A percentile compares a stretch with the other conserved stretches of the same genome.
Conservation (phyloP, 148 eudicot genomes). For the Amaranthus hypochondriacus region DNA sequence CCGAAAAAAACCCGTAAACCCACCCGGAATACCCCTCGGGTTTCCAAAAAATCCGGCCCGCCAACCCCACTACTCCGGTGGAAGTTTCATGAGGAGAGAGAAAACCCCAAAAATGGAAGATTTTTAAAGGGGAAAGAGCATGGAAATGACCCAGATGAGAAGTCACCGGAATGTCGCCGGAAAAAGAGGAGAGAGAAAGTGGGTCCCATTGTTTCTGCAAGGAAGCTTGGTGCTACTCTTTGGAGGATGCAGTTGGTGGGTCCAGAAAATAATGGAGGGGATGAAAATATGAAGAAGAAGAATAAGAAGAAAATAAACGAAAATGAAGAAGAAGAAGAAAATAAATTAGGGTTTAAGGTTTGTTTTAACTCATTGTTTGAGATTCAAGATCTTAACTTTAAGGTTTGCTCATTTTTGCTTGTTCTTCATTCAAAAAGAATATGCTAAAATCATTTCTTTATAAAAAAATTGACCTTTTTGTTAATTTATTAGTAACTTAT, state of each 20-base stretch:
- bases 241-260: conserved; percentile 51
- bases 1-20: conserved; percentile 26
- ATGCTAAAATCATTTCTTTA: neutral
- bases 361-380: conserved; percentile 20
- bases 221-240: conserved; percentile 64
- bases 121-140: neutral
- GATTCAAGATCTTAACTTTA: conserved; percentile 27
- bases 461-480: neutral
- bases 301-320: neutral
- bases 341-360: conserved; percentile 72
- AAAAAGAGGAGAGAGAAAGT: conserved; percentile 30
- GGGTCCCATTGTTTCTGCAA: conserved; percentile 36
- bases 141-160: conserved; percentile 30
- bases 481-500: no score
- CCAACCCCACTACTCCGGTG: conserved; percentile 71
- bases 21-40: conserved; percentile 14
- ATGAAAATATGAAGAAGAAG: conserved; percentile 2
- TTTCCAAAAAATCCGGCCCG: conserved; percentile 44
- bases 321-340: conserved; percentile 16
- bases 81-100: conserved; percentile 47
- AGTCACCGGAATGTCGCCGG: conserved; percentile 33
- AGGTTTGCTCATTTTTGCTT: conserved; percentile 20
- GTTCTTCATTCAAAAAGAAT: conserved; percentile 2
- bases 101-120: conserved; percentile 3
- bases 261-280: conserved; percentile 15